Base-by-base conservation (phyloP, 2,329 filamentous ascomycete species). In the Penicillium crustosum region DNA sequence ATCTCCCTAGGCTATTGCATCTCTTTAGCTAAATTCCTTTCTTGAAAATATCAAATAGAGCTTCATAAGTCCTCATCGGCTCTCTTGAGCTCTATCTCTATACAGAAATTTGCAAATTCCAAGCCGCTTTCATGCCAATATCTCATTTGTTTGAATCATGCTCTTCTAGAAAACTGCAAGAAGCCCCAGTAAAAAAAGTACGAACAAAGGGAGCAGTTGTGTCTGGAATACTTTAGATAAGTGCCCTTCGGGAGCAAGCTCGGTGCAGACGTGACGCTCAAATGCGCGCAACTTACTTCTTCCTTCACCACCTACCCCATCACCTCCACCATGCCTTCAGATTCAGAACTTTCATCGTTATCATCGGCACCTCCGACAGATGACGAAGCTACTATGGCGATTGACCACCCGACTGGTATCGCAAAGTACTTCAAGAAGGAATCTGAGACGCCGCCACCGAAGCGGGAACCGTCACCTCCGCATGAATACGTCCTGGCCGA, bases 401-500 rank as follows among this genome's bases (percentile, higher is more conserved):
- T 77, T 54, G 74, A 78, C 48, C 72, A 75, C 62, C 71, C 71
- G 33, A 68, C 72, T 33, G 78, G 76, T 39, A 75, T 81, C 55
- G 70, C 75, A 54, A 79, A 78, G 60, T 81, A 81, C 70, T 81
- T 81, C 71, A 80, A 79, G 67, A 73, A 73, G 62, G 67, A 72
- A 57, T 70, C 73, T 52, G 69, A 74, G 61, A 85, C 86, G 66
- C 86, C 88, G 62, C 86, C 86, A 69, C 86, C 85, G 70, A 95
- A 94, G 81, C 84, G 93, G 73, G 87, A 89, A 57, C 88, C 91
- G 21, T 97, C 93, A 65, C 93, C 93, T 66, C 88, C 91, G 9
- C 93, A 97, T 75, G 91, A 96, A 81, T 90, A 89, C 76, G 88
- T 91, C 29, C 81, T 97, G 56, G 91, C 91, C 61, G 93, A 97